Percentiles rank a stretch among this genome's conserved stretches.
Conservation (phyloP, 306 rosid genomes). For the Begonia fuchsioides region DNA sequence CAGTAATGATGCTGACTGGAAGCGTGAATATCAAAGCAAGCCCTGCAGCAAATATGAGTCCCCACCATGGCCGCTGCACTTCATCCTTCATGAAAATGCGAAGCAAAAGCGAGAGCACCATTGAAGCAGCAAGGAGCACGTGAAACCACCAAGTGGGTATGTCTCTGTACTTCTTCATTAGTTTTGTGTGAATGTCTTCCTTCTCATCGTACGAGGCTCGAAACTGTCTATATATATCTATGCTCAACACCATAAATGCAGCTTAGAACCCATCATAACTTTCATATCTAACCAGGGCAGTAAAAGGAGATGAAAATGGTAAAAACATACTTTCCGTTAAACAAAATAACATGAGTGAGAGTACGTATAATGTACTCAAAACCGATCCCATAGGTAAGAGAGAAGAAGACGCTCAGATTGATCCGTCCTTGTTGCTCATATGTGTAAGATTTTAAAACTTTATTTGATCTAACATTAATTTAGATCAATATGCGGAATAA, state of each 20-base stretch:
- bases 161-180: constrained; percentile 57
- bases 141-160: constrained; percentile 83
- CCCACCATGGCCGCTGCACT: constrained; percentile 10
- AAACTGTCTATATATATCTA: constrained; percentile 50
- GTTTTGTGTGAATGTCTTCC: constrained; percentile 58
- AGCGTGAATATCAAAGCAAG: too few species aligned
- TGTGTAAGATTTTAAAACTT: too few species aligned
- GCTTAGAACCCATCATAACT: too few species aligned
- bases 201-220: constrained; percentile 31
- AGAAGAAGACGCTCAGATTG: too few species aligned
- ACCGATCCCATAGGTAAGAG: too few species aligned
- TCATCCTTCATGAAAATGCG: constrained; percentile 3
- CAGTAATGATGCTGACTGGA: too few species aligned
- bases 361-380: too few species aligned
- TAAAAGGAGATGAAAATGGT: too few species aligned
- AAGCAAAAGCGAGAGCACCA: constrained; percentile 28
- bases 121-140: constrained; percentile 21
- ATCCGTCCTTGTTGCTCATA: too few species aligned
- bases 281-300: too few species aligned
- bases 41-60: constrained; percentile 6
- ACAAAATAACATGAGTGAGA: constrained; percentile 51
- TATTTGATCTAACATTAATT: too few species aligned
- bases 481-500: too few species aligned
- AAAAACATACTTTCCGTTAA: constrained; percentile 50
- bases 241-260: constrained; percentile 1